phyloP scores from a whole-genome alignment of 192 early-diverging fungal genomes.

The Hyaloraphidium curvatum region DNA sequence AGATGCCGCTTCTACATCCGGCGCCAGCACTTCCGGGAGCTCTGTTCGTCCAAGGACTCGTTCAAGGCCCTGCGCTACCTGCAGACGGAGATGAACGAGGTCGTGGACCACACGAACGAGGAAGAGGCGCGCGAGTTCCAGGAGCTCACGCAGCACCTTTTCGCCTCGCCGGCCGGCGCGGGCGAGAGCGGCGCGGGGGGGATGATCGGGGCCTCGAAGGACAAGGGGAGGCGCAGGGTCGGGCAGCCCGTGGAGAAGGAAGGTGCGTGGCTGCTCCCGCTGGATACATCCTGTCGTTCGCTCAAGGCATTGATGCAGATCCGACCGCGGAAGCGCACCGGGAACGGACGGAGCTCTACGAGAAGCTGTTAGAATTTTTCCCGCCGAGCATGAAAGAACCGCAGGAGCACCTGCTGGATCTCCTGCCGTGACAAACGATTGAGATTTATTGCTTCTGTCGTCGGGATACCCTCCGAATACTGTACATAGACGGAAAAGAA shows the following conservation, averaged over 20 bases:
- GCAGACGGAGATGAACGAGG: slow-evolving; percentile 41
- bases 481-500: too few relatives aligned
- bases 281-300: slow-evolving; percentile 6
- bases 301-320: too few relatives aligned
- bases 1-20: slow-evolving; percentile 57
- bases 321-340: too few relatives aligned
- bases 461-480: too few relatives aligned
- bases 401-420: slow-evolving; percentile 42
- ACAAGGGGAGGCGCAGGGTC: too few relatives aligned
- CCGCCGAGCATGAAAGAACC: slow-evolving; percentile 60
- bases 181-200: background rate
- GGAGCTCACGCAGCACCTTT: slow-evolving; percentile 22
- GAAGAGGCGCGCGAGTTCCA: slow-evolving; percentile 23
- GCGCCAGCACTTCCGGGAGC: slow-evolving; percentile 59
- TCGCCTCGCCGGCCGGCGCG: slow-evolving; percentile 1
- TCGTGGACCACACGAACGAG: slow-evolving; percentile 42
- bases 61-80: slow-evolving; percentile 54
- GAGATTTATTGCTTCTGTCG: too few relatives aligned
- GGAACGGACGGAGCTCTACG: slow-evolving; percentile 47
- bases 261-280: background rate
- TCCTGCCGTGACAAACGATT: too few relatives aligned
- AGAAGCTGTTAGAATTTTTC: slow-evolving; percentile 49
- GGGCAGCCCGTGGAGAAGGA: too few relatives aligned
- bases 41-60: slow-evolving; percentile 28
- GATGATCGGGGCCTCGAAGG: background rate